Base-by-base conservation (phyloP, 768 basidiomycete genomes). In the Naganishia kalamii region DNA sequence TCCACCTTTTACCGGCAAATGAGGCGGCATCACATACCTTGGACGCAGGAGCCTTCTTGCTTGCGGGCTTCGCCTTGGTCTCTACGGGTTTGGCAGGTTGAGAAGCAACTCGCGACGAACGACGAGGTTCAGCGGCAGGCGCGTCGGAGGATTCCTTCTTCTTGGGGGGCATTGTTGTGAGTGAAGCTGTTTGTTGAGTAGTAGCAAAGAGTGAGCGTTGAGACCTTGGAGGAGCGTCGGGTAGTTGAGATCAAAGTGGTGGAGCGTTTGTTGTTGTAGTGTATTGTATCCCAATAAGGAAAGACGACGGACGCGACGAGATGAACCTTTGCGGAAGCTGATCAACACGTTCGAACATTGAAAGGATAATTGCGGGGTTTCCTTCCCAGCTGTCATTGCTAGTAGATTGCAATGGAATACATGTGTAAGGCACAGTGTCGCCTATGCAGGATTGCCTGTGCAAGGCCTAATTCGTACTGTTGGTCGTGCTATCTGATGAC, bases 31-130 rank as follows among this genome's bases (percentile, higher is more conserved):
- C 17, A 65, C 70, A 27, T 30, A 71, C 72, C 68, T 71, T 71
- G 15, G 69, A 66, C 19, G 65, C 65, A 21, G 57, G 47, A 3
- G 65, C 62, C 52, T 70, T 66, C 50, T 69, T 65, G 44, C 66
- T 64, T 17, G 70, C 50, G n/a, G 70, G 60, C 19, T 61, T 61
- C 19, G 65, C 44, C 30, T 66, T 63, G 60, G 52, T 29, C 23
- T 44, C 57, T 46, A 21, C 52, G 13, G 47, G 41, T 33, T 60
- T 61, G 40, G 57, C 15, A 29, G 65, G 65, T 27, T 61, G 46
- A 33, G 57, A 23, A 10, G 65, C 47, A 10, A 66, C 65, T 51
- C 65, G 65, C 5, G 48, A 21, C 29, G 65, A 66, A 29, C 65
- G 59, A 40, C 65, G 60, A 11, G 65, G 59, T 21, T 37, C 57